phyloP scores from a whole-genome alignment of 2,329 filamentous ascomycete genomes.

The Trichoderma brevicompactum region DNA sequence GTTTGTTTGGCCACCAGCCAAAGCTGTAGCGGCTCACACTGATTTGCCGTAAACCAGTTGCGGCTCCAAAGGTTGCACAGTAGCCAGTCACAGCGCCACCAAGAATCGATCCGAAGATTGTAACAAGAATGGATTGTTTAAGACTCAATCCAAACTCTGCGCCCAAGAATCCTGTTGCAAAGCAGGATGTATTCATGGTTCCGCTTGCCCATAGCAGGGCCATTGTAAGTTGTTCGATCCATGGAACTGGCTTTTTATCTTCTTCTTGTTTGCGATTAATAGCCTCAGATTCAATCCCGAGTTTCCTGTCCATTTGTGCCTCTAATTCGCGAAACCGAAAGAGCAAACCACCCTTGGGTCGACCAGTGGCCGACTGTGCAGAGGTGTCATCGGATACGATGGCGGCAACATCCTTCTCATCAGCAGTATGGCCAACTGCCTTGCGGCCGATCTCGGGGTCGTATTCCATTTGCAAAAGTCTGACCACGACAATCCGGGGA shows the following conservation, averaged over 20 bases:
- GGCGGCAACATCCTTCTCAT: slow-evolving; percentile 14
- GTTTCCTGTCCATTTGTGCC: slow-evolving; percentile 48
- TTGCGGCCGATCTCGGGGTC: slow-evolving; percentile 17
- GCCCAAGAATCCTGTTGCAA: slow-evolving; percentile 56
- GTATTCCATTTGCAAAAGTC: slow-evolving; percentile 14
- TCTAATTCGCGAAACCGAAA: slow-evolving; percentile 48
- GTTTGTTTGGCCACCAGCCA: slow-evolving; percentile 56
- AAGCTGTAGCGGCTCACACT: slow-evolving; percentile 55
- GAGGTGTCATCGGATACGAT: slow-evolving; percentile 25
- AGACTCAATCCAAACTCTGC: slow-evolving; percentile 53
- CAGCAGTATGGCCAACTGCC: background rate
- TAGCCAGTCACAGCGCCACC: slow-evolving; percentile 44
- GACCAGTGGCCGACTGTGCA: background rate
- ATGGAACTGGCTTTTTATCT: slow-evolving; percentile 41
- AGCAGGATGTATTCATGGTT: slow-evolving; percentile 57
- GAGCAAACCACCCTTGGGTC: slow-evolving; percentile 38
- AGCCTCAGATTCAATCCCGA: slow-evolving; percentile 55
- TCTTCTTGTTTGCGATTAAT: slow-evolving; percentile 52
- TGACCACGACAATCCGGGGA: background rate
- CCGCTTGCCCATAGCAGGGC: slow-evolving; percentile 56
- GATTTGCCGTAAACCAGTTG: slow-evolving; percentile 56
- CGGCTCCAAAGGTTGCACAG: slow-evolving; percentile 56
- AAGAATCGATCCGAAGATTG: slow-evolving; percentile 52
- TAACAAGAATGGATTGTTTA: slow-evolving; percentile 49
- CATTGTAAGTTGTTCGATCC: slow-evolving; percentile 52